Evolutionary conservation across 2,329 filamentous ascomycete genomes (phyloP), one percentile per base, ranked within the genome.

Genomic region (Diaporthe velutina): DNA sequence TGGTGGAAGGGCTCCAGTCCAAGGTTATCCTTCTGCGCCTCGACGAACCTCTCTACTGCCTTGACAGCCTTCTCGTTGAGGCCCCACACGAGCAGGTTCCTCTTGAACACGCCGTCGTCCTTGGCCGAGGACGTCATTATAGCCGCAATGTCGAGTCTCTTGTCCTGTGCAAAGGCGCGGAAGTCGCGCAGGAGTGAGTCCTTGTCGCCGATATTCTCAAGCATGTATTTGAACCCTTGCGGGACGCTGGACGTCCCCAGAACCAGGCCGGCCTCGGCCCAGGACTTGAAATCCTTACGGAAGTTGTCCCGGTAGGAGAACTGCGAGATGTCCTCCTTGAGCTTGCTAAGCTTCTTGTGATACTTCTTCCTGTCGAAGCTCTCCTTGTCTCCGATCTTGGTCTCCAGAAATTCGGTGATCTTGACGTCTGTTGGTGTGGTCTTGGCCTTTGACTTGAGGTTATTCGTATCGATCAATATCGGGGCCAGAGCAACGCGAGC

Each of bases 281-380:
- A 97, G 80, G 94, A 88, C 84, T 97, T 97, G 84, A 96, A 97
- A 83, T 97, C 94, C 82, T 96, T 96, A 77, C 93, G 88, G 70
- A 96, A 83, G 52, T 96, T 88, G 78, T 96, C 94, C 30, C 88
- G 84, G 77, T 95, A 83, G 50, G 84, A 85, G 60, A 97, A 83
- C 0, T 80, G 78, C 3, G 88, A 89, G 70, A 97, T 87, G 77
- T 95, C 90, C 76, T 91, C 89, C 82, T 96, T 96, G 7, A 94
- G 92, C 7, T 83, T 83, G 1, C 87, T 86, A 35, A 96, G 88
- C 73, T 90, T 84, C 6, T 87, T 81, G 80, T 90, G 94, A 81
- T 92, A 94, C 4, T 76, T 80, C 0, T 84, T 81, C 9, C 90
- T 85, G 73, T 90, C 85, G 78, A 91, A 94, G 74, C 76, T 12